Percentiles rank a stretch among this genome's conserved stretches.
Evolutionary conservation across 108 stramenopile species (phyloP).

Genomic region (Fragilariopsis cylindrus): DNA sequence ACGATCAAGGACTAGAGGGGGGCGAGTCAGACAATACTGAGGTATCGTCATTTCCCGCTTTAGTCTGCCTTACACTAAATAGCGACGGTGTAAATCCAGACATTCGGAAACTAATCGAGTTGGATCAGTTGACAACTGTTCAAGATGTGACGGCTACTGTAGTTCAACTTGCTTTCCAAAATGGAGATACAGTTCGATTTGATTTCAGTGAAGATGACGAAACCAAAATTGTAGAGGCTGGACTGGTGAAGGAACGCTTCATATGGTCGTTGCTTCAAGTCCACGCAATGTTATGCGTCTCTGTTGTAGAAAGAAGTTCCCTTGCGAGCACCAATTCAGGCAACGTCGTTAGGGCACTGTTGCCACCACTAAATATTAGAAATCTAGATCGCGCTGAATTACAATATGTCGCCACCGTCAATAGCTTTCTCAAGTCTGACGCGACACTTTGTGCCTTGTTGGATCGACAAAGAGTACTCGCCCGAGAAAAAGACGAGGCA

Average conservation of each 20-base stretch:
- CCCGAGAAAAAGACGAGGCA: constrained; percentile 28
- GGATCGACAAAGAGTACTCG: constrained; percentile 70
- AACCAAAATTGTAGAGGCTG: constrained; percentile 55
- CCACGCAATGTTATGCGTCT: constrained; percentile 85
- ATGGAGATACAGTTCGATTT: constrained; percentile 78
- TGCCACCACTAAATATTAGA: constrained; percentile 74
- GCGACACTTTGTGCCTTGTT: constrained; percentile 61
- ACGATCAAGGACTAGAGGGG: constrained; percentile 12
- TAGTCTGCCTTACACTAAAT: constrained; percentile 71
- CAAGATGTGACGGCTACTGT: constrained; percentile 68
- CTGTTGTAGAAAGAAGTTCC: constrained; percentile 73
- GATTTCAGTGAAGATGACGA: constrained; percentile 65
- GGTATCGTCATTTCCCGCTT: constrained; percentile 79
- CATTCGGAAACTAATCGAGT: constrained; percentile 73
- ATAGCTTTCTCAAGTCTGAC: constrained; percentile 68
- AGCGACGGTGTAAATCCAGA: constrained; percentile 83
- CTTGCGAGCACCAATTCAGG: constrained; percentile 36
- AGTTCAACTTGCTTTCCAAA: constrained; percentile 71
- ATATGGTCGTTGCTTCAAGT: constrained; percentile 83
- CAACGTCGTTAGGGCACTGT: constrained; percentile 30
- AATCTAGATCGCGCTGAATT: constrained; percentile 82
- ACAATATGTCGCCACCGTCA: constrained; percentile 82
- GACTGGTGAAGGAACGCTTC: constrained; percentile 74
- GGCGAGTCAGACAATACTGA: constrained; percentile 37
- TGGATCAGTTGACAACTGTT: constrained; percentile 78